phyloP scores from a whole-genome alignment of 805 yeast species.

The Dipodascopsis uninucleata region DNA sequence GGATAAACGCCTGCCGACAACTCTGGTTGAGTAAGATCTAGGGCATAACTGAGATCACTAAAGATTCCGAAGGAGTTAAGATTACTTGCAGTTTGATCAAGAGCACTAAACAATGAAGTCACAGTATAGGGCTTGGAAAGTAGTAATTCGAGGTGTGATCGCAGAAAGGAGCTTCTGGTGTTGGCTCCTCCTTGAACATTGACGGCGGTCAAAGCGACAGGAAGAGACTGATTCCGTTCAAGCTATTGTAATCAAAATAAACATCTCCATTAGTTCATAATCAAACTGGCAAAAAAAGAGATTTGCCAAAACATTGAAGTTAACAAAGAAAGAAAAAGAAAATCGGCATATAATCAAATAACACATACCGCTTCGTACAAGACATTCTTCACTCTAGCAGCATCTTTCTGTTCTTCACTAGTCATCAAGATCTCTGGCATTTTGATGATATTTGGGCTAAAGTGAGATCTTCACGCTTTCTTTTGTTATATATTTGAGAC shows the following conservation, averaged over 20 bases:
- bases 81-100: slow-evolving; percentile 34
- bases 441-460: neutral
- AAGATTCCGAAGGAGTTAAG: slow-evolving; percentile 35
- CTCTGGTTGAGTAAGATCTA: slow-evolving; percentile 27
- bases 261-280: neutral
- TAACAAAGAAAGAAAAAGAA: neutral
- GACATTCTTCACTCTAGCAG: slow-evolving; percentile 10
- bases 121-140: slow-evolving; percentile 31
- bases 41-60: slow-evolving; percentile 28
- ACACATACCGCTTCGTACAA: slow-evolving; percentile 15
- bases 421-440: neutral
- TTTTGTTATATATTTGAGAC: no score
- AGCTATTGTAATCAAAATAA: slow-evolving; percentile 9
- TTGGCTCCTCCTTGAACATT: slow-evolving; percentile 34
- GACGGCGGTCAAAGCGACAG: slow-evolving; percentile 31
- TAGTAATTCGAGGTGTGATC: slow-evolving; percentile 36
- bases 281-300: no score
- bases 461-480: neutral
- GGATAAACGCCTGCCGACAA: slow-evolving; percentile 14
- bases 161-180: slow-evolving; percentile 32
- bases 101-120: slow-evolving; percentile 29
- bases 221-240: slow-evolving; percentile 31
- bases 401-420: slow-evolving; percentile 5
- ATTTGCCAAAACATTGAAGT: neutral
- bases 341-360: no score